phyloP scores from a whole-genome alignment of 345 rosid genomes.

The Kernera saxatilis region DNA sequence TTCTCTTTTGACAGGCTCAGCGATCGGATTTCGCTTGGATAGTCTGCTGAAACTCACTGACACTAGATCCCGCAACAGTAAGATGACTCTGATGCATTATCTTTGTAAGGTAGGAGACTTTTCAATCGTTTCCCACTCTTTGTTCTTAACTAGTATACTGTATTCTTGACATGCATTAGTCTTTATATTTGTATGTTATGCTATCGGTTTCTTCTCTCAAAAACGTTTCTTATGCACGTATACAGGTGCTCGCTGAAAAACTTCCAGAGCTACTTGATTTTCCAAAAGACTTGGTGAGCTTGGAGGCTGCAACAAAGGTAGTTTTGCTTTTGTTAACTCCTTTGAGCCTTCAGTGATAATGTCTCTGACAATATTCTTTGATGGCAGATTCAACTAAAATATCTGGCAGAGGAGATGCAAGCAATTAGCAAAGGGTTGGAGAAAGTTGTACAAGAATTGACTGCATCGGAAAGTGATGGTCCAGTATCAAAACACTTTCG shows the following conservation, averaged over 20 bases:
- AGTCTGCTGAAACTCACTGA: slow-evolving; percentile 91
- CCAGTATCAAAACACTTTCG: slow-evolving; percentile 45
- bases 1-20: slow-evolving; percentile 55
- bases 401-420: slow-evolving; percentile 89
- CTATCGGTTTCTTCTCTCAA: background rate
- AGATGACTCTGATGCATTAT: slow-evolving; percentile 93
- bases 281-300: slow-evolving; percentile 55
- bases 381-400: slow-evolving; percentile 69
- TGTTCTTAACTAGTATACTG: background rate
- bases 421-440: slow-evolving; percentile 83
- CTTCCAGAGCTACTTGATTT: slow-evolving; percentile 67
- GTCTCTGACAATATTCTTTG: slow-evolving; percentile 5
- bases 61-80: slow-evolving; percentile 69
- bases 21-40: slow-evolving; percentile 82
- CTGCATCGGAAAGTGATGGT: slow-evolving; percentile 60
- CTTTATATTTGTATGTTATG: background rate
- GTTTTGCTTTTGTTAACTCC: background rate
- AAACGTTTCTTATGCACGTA: background rate
- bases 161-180: background rate
- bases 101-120: slow-evolving; percentile 64
- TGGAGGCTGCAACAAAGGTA: slow-evolving; percentile 79
- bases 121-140: background rate
- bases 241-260: slow-evolving; percentile 70
- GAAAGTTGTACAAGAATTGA: slow-evolving; percentile 63
- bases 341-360: background rate